phyloP scores from a whole-genome alignment of 176 grass and related monocot genomes.

The Carex parvula region DNA sequence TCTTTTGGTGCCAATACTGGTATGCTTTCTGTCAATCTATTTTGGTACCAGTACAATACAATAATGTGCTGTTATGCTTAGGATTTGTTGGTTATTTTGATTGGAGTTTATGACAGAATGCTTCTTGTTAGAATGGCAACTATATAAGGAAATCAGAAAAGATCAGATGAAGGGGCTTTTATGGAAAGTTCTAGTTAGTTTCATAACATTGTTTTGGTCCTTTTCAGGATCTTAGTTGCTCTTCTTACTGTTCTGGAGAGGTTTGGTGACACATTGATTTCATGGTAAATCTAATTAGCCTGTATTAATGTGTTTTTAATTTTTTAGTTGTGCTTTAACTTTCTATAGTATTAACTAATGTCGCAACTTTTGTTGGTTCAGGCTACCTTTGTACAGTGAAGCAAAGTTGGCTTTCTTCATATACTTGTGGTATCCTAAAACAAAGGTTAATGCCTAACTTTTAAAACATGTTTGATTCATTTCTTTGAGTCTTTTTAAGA shows the following conservation, averaged over 20 bases:
- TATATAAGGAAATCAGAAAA: background rate
- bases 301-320: constrained; percentile 4
- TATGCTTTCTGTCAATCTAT: constrained; percentile 30
- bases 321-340: constrained; percentile 6
- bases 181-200: constrained; percentile 20
- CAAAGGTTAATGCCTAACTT: constrained; percentile 54
- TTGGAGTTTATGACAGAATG: background rate
- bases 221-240: constrained; percentile 89
- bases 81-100: background rate
- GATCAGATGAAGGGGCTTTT: background rate
- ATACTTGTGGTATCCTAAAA: constrained; percentile 96
- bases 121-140: background rate
- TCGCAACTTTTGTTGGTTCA: constrained; percentile 36
- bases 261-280: constrained; percentile 82
- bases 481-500: background rate
- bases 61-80: background rate
- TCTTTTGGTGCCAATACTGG: constrained; percentile 99
- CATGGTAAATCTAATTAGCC: constrained; percentile 57
- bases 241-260: constrained; percentile 85
- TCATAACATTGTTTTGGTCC: constrained; percentile 20
- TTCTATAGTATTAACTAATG: constrained; percentile 29
- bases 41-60: background rate
- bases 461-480: background rate
- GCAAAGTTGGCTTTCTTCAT: constrained; percentile 85
- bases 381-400: constrained; percentile 94